Conservation (phyloP, 208 protist genomes). For the Trypanosoma vivax region DNA sequence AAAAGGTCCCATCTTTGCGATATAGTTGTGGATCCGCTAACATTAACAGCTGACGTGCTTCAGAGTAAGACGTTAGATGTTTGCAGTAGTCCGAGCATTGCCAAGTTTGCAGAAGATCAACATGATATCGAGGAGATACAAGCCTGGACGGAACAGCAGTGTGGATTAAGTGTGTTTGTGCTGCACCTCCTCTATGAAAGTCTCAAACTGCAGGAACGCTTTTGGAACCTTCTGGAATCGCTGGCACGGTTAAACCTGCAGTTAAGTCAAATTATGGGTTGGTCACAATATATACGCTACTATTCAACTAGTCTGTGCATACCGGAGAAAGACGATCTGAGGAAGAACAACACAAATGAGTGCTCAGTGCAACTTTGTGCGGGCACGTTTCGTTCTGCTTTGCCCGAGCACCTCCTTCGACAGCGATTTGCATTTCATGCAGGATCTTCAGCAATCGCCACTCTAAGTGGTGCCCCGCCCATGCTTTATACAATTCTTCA, state of each 20-base stretch:
- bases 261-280: conserved; percentile 31
- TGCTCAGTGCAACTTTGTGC: background rate
- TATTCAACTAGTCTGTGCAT: conserved; percentile 29
- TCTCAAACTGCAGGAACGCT: conserved; percentile 47
- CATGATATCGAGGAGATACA: background rate
- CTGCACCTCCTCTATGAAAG: conserved; percentile 67
- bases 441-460: conserved; percentile 6
- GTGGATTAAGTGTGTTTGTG: conserved; percentile 32
- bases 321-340: conserved; percentile 3
- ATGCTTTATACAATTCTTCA: conserved; percentile 22
- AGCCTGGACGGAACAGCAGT: conserved; percentile 31
- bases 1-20: conserved; percentile 13
- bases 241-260: conserved; percentile 33
- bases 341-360: background rate
- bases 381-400: background rate
- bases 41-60: conserved; percentile 13
- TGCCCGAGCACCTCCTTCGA: conserved; percentile 16
- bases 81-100: background rate
- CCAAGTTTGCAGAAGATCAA: background rate
- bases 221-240: conserved; percentile 43
- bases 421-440: conserved; percentile 16
- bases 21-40: conserved; percentile 16
- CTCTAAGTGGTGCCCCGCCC: conserved; percentile 12
- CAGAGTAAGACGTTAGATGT: background rate
- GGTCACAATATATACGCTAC: conserved; percentile 43